Evolutionary conservation across 1,139 yeast genomes (phyloP).

Genomic region (Blastobotrys proliferans): DNA sequence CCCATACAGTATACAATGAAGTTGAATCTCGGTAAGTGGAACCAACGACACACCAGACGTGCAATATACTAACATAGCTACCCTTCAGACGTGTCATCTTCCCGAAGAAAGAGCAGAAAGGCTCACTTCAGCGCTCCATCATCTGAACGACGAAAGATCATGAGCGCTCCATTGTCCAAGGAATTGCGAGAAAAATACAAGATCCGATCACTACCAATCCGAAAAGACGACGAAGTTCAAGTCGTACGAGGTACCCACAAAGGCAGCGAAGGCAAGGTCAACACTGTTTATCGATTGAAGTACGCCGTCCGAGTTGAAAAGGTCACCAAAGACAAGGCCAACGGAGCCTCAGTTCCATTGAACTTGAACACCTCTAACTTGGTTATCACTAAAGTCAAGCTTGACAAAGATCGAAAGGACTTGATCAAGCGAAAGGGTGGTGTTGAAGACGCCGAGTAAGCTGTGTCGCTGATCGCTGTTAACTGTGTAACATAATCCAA

Average conservation of each 20-base stretch:
- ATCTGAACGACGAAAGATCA: constrained; percentile 87
- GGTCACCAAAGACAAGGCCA: constrained; percentile 95
- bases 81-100: constrained; percentile 78
- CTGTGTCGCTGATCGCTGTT: background rate
- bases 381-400: constrained; percentile 96
- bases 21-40: constrained; percentile 35
- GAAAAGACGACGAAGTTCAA: constrained; percentile 94
- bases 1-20: constrained; percentile 27
- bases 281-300: constrained; percentile 99
- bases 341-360: constrained; percentile 97
- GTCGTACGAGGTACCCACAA: constrained; percentile 99
- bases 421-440: constrained; percentile 94
- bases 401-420: constrained; percentile 99
- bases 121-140: constrained; percentile 99
- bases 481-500: background rate
- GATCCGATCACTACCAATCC: constrained; percentile 93
- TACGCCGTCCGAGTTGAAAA: constrained; percentile 96
- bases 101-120: constrained; percentile 99
- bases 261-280: constrained; percentile 98
- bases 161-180: constrained; percentile 99
- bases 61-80: constrained; percentile 7
- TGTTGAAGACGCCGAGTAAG: constrained; percentile 54
- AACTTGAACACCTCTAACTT: constrained; percentile 99
- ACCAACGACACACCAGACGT: background rate
- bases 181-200: constrained; percentile 98